These are phyloP conservation scores for Euphorbia pulcherrima DNA, from an alignment of 345 rosid species.

Conservation along the genomic window DNA sequence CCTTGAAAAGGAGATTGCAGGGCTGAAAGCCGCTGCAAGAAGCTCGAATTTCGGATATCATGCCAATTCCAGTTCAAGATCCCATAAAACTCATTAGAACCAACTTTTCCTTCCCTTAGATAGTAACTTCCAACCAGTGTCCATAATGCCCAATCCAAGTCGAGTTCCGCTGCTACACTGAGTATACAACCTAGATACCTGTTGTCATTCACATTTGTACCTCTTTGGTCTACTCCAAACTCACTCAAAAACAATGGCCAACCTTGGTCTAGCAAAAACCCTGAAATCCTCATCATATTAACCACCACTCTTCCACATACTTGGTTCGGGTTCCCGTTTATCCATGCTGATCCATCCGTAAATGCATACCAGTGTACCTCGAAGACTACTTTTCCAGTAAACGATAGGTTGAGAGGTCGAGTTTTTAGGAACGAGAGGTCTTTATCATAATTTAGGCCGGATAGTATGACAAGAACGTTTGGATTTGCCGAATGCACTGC, in stretches of 20 bases:
- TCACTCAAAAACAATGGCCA: slow-evolving; percentile 71
- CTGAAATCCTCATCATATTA: slow-evolving; percentile 52
- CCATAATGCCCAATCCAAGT: slow-evolving; percentile 87
- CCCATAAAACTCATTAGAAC: slow-evolving; percentile 65
- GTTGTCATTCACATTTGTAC: slow-evolving; percentile 53
- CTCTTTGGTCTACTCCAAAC: slow-evolving; percentile 75
- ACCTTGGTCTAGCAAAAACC: slow-evolving; percentile 58
- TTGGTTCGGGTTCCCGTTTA: slow-evolving; percentile 59
- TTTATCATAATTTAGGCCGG: slow-evolving; percentile 71
- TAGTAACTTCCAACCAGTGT: slow-evolving; percentile 77
- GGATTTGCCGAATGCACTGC: slow-evolving; percentile 85
- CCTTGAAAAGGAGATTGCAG: slow-evolving; percentile 68
- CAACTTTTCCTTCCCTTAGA: slow-evolving; percentile 63
- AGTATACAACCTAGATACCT: slow-evolving; percentile 68
- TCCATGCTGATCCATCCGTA: slow-evolving; percentile 70
- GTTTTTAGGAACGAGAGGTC: slow-evolving; percentile 60
- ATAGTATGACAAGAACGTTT: slow-evolving; percentile 76
- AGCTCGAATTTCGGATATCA: slow-evolving; percentile 51
- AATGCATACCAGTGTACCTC: slow-evolving; percentile 88
- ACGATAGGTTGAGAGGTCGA: slow-evolving; percentile 45
- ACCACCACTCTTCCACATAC: slow-evolving; percentile 59
- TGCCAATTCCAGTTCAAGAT: slow-evolving; percentile 57
- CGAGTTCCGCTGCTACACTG: slow-evolving; percentile 67
- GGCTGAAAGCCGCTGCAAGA: slow-evolving; percentile 50
- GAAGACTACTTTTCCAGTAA: slow-evolving; percentile 60